Percentiles rank a stretch among this genome's conserved stretches.
phyloP scores from a whole-genome alignment of 176 grass and related monocot species.

The Musa beccarii region DNA sequence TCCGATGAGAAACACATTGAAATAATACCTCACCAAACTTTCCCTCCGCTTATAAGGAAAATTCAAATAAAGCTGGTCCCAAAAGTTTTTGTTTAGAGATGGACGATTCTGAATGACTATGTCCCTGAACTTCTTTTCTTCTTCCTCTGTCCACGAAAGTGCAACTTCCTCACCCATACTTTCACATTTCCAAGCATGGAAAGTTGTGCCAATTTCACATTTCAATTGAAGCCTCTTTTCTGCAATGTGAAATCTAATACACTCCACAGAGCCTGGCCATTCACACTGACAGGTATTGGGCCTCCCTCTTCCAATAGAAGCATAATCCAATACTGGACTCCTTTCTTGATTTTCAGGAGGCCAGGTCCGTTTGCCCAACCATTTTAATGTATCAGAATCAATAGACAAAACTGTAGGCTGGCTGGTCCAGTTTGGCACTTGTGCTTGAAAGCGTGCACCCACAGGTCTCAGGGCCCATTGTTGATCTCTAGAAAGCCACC shows the following conservation, averaged over 20 bases:
- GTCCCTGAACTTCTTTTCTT: constrained; percentile 30
- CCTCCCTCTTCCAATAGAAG: constrained; percentile 29
- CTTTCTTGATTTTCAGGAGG: constrained; percentile 19
- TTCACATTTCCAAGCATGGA: constrained; percentile 28
- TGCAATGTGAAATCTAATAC: constrained; percentile 45
- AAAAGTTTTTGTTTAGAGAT: constrained; percentile 29
- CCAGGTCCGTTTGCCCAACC: constrained; percentile 35
- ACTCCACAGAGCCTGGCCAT: constrained; percentile 29
- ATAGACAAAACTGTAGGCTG: constrained; percentile 16
- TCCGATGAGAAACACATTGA: constrained; percentile 42
- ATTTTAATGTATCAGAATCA: constrained; percentile 26
- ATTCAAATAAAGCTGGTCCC: constrained; percentile 18
- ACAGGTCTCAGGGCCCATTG: neutral
- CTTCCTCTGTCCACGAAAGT: constrained; percentile 32
- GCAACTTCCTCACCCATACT: constrained; percentile 33
- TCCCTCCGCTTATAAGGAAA: constrained; percentile 22
- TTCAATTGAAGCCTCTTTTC: constrained; percentile 46
- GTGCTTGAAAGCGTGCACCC: constrained; percentile 26
- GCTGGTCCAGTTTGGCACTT: constrained; percentile 38
- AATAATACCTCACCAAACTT: constrained; percentile 44
- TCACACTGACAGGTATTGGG: constrained; percentile 28
- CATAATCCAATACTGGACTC: neutral
- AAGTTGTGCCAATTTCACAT: constrained; percentile 36
- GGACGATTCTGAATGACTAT: constrained; percentile 22
- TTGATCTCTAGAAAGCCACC: neutral